These are phyloP conservation scores for Alternaria gansuensis DNA, from an alignment of 2,329 filamentous ascomycete species.

Conservation along the genomic window DNA sequence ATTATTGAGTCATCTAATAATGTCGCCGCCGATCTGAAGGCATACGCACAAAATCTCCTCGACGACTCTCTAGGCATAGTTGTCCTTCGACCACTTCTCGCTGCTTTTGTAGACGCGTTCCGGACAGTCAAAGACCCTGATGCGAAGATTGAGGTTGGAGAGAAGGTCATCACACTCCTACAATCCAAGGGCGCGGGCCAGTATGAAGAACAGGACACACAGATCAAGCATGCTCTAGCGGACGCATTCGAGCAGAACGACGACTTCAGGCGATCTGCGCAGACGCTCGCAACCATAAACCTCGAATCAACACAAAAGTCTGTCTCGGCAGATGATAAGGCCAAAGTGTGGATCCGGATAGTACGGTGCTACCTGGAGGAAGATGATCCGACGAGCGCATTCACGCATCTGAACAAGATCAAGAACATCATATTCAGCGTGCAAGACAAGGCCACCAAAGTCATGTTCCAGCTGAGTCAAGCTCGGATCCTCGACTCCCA, in stretches of 20 bases:
- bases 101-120: constrained; percentile 71
- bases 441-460: constrained; percentile 73
- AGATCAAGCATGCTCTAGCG: constrained; percentile 81
- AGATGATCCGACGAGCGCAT: constrained; percentile 85
- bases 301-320: constrained; percentile 89
- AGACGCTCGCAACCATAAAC: constrained; percentile 80
- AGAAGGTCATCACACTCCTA: constrained; percentile 74
- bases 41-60: constrained; percentile 73
- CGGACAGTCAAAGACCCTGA: constrained; percentile 67
- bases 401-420: constrained; percentile 90
- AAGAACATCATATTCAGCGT: constrained; percentile 90
- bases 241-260: constrained; percentile 83
- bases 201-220: constrained; percentile 84
- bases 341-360: constrained; percentile 89
- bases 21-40: constrained; percentile 69
- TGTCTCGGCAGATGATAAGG: constrained; percentile 82
- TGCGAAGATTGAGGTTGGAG: constrained; percentile 77
- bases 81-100: constrained; percentile 74
- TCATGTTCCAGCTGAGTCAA: constrained; percentile 91
- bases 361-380: constrained; percentile 93
- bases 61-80: constrained; percentile 77
- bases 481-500: constrained; percentile 93
- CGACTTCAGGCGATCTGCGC: constrained; percentile 81
- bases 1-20: constrained; percentile 61
- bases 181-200: constrained; percentile 70